These are phyloP conservation scores for Diophrys sp. DNA, from an alignment of 73 alveolate genomes.

Conservation along the genomic window DNA sequence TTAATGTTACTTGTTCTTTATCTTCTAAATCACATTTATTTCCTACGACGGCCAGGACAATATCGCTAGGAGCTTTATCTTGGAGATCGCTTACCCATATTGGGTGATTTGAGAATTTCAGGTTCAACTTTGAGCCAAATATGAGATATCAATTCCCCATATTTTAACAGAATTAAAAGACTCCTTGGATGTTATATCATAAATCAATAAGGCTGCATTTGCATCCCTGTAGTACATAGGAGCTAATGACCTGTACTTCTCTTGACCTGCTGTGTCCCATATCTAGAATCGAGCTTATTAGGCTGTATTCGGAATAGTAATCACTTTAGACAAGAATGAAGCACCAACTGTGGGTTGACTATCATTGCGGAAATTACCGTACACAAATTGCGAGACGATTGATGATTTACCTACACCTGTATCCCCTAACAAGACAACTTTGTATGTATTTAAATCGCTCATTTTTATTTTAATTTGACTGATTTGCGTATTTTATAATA, in stretches of 20 bases:
- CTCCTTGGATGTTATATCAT: slow-evolving; percentile 64
- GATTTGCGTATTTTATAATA: too few relatives aligned
- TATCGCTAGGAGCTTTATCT: slow-evolving; percentile 68
- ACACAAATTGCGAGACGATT: slow-evolving; percentile 55
- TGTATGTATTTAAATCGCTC: slow-evolving; percentile 19
- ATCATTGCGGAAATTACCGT: slow-evolving; percentile 53
- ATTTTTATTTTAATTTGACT: slow-evolving; percentile 7
- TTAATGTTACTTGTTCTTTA: slow-evolving; percentile 53
- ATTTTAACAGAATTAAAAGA: slow-evolving; percentile 69
- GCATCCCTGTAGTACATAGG: slow-evolving; percentile 87
- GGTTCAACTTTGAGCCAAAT: slow-evolving; percentile 66
- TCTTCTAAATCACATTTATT: slow-evolving; percentile 83
- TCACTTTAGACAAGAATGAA: slow-evolving; percentile 62
- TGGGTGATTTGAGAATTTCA: too few relatives aligned
- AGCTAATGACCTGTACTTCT: slow-evolving; percentile 69
- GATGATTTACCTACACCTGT: slow-evolving; percentile 91
- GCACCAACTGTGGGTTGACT: slow-evolving; percentile 81
- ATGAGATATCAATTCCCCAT: slow-evolving; percentile 77
- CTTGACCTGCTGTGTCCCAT: slow-evolving; percentile 97
- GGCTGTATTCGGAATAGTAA: slow-evolving; percentile 31
- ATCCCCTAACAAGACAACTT: slow-evolving; percentile 90
- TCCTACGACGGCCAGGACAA: slow-evolving; percentile 75
- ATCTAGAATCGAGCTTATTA: slow-evolving; percentile 63
- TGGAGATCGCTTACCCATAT: slow-evolving; percentile 77
- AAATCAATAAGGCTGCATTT: slow-evolving; percentile 75